These are phyloP conservation scores for Xylaria sp. DNA, from an alignment of 2,329 filamentous ascomycete species.

Conservation along the genomic window DNA sequence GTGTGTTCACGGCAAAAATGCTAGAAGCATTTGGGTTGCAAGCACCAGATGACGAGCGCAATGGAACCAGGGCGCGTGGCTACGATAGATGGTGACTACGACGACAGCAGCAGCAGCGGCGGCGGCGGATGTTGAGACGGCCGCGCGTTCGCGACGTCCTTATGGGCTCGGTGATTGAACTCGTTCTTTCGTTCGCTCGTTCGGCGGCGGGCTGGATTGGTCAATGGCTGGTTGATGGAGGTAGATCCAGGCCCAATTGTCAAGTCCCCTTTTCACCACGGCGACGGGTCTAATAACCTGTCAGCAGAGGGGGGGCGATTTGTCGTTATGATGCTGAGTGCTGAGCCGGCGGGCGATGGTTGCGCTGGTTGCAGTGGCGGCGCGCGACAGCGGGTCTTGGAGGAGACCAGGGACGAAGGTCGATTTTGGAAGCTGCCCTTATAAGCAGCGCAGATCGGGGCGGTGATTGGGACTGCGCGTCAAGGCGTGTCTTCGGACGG, in stretches of 20 bases:
- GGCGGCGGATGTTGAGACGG: background rate
- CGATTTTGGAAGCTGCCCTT: conserved; percentile 5
- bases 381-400: conserved; percentile 12
- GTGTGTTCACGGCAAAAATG: conserved; percentile 32
- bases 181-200: conserved; percentile 1
- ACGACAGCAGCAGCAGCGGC: background rate
- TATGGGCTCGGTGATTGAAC: background rate
- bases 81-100: background rate
- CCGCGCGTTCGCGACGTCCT: background rate
- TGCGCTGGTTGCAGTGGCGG: background rate
- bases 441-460: conserved; percentile 27
- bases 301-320: conserved; percentile 34
- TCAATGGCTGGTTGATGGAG: background rate
- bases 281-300: conserved; percentile 50
- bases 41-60: conserved; percentile 10
- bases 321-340: conserved; percentile 22
- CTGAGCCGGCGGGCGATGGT: conserved; percentile 13
- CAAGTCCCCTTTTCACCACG: conserved; percentile 31
- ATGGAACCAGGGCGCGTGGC: conserved; percentile 8
- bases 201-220: background rate
- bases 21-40: conserved; percentile 34
- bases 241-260: background rate
- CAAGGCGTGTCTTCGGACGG: conserved; percentile 12
- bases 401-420: conserved; percentile 8
- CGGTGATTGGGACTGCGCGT: conserved; percentile 29